A percentile compares a stretch with the other conserved stretches of the same genome.
phyloP scores from a whole-genome alignment of 2,329 filamentous ascomycete species.

The Diaporthe velutina region DNA sequence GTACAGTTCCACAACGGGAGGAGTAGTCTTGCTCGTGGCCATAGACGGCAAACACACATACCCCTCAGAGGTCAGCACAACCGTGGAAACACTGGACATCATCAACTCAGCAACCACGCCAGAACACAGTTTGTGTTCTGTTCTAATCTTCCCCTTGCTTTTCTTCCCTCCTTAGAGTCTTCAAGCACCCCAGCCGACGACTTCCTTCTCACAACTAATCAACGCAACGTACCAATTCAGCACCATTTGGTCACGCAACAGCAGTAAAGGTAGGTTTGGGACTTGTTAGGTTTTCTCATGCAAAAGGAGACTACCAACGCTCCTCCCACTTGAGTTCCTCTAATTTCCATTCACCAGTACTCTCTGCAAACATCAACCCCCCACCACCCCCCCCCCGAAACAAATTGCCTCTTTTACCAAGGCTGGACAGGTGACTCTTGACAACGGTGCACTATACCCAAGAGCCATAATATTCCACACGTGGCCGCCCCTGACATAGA shows the following conservation, averaged over 20 bases:
- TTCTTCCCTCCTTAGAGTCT: background rate
- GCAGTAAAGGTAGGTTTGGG: background rate
- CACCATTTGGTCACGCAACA: background rate
- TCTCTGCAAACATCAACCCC: too few relatives aligned
- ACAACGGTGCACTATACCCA: background rate
- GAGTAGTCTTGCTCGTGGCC: background rate
- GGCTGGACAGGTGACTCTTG: background rate
- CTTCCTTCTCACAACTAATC: background rate
- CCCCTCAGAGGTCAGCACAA: background rate
- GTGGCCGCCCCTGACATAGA: too few relatives aligned
- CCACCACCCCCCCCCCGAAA: background rate
- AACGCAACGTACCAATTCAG: background rate
- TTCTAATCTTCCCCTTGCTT: too few relatives aligned
- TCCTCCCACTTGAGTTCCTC: background rate
- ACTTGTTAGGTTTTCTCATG: too few relatives aligned
- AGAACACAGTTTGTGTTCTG: background rate
- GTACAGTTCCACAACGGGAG: background rate
- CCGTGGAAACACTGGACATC: background rate
- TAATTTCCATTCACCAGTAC: background rate
- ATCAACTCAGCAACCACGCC: background rate
- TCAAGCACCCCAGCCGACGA: background rate
- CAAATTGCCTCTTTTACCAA: background rate
- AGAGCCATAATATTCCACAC: background rate
- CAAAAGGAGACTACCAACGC: background rate
- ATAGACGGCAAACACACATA: background rate